Percentiles rank a stretch among this genome's conserved stretches.
Conservation (phyloP, 306 rosid species). For the Cicer chorassanicum region DNA sequence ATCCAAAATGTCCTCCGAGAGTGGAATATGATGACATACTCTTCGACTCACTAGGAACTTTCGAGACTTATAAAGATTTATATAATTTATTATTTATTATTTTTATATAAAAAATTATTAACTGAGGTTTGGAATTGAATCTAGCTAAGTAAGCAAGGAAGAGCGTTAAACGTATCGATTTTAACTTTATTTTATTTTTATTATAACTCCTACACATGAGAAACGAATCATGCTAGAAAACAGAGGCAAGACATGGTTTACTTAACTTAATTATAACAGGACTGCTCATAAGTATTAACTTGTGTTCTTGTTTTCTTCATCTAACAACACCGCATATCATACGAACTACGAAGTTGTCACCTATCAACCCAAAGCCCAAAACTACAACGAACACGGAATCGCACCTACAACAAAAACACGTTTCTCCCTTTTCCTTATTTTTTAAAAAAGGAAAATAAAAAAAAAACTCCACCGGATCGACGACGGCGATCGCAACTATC, state of each 20-base stretch:
- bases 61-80: background rate
- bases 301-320: conserved; percentile 22
- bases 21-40: conserved; percentile 8
- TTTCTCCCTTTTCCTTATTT: background rate
- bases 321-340: conserved; percentile 5
- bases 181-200: background rate
- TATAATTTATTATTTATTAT: background rate
- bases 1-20: background rate
- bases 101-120: background rate
- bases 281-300: background rate
- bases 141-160: background rate
- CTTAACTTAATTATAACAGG: background rate
- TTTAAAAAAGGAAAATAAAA: background rate
- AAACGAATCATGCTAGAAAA: background rate
- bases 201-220: no score
- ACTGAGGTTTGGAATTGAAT: background rate
- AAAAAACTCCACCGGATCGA: conserved; percentile 13
- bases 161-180: background rate
- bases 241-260: conserved; percentile 2
- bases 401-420: background rate
- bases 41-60: conserved; percentile 5
- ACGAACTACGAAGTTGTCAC: conserved; percentile 1
- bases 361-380: background rate
- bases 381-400: conserved; percentile 20
- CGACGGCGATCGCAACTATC: conserved; percentile 47